Percentiles rank a stretch among this genome's conserved stretches.
These are phyloP conservation scores for Microcera coccophila DNA, from an alignment of 2,329 filamentous ascomycete species.

Conservation along the genomic window DNA sequence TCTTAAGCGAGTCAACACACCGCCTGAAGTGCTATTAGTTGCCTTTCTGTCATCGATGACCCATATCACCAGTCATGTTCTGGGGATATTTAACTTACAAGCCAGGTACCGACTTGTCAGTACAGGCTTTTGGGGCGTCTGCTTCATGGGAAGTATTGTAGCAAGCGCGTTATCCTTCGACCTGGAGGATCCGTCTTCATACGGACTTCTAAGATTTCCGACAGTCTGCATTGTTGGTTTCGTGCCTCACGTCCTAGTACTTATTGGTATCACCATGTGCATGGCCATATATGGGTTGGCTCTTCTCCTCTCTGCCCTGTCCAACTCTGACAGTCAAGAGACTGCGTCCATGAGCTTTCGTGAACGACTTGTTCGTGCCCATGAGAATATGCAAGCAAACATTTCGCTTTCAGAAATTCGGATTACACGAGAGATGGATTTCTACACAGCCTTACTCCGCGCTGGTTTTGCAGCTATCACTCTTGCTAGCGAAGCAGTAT, in stretches of 20 bases:
- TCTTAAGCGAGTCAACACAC: constrained; percentile 76
- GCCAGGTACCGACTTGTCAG: constrained; percentile 76
- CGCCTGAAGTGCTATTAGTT: constrained; percentile 82
- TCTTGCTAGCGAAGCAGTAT: constrained; percentile 92
- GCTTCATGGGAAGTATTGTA: constrained; percentile 81
- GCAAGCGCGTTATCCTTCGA: constrained; percentile 68
- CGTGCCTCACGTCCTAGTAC: constrained; percentile 85
- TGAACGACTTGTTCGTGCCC: constrained; percentile 66
- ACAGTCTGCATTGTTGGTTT: constrained; percentile 95
- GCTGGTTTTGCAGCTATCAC: constrained; percentile 85
- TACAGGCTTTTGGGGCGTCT: constrained; percentile 84
- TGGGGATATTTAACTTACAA: constrained; percentile 79
- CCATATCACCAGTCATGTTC: constrained; percentile 76
- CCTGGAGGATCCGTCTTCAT: constrained; percentile 54
- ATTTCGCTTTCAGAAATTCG: constrained; percentile 77
- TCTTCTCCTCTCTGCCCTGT: constrained; percentile 64
- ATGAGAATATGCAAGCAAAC: constrained; percentile 88
- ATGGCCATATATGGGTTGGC: constrained; percentile 73
- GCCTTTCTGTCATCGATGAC: constrained; percentile 86
- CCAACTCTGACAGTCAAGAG: constrained; percentile 27
- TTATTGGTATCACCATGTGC: constrained; percentile 74
- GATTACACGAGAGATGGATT: constrained; percentile 85
- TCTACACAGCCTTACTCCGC: constrained; percentile 85
- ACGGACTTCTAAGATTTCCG: constrained; percentile 78
- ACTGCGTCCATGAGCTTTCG: constrained; percentile 39